Evolutionary conservation across 257 asterid species (phyloP).

Genomic region (Haberlea rhodopensis): DNA sequence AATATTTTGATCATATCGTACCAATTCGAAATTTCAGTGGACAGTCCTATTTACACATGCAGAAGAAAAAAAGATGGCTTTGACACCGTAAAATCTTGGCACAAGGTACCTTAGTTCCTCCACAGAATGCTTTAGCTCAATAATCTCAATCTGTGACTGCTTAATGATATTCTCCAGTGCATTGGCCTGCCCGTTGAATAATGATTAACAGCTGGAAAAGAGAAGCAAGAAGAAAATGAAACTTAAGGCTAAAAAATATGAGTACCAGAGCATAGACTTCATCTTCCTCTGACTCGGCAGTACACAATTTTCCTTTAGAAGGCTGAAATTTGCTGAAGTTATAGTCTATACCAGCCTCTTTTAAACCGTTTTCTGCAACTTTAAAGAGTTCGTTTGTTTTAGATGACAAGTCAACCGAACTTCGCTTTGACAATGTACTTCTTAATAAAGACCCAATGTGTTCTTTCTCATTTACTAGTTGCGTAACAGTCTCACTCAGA

Average conservation of each 20-base stretch:
- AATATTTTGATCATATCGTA: slow-evolving; percentile 18
- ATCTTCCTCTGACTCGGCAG: slow-evolving; percentile 58
- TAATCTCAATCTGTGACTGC: slow-evolving; percentile 95
- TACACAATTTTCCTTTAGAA: slow-evolving; percentile 42
- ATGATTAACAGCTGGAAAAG: slow-evolving; percentile 26
- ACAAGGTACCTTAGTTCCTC: slow-evolving; percentile 79
- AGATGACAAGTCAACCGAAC: slow-evolving; percentile 71
- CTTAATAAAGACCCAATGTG: slow-evolving; percentile 83
- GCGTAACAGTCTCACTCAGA: slow-evolving; percentile 63
- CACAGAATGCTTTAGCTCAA: slow-evolving; percentile 87
- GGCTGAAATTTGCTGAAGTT: slow-evolving; percentile 55
- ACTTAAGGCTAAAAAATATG: slow-evolving; percentile 14
- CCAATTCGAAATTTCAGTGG: neutral
- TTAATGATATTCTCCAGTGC: slow-evolving; percentile 87
- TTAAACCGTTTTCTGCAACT: slow-evolving; percentile 87
- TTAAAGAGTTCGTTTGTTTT: slow-evolving; percentile 80
- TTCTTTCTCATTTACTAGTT: slow-evolving; percentile 77
- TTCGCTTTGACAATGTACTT: slow-evolving; percentile 77
- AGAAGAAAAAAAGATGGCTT: neutral
- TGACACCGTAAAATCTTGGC: slow-evolving; percentile 12
- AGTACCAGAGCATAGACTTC: slow-evolving; percentile 92
- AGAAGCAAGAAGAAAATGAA: slow-evolving; percentile 9
- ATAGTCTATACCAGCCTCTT: slow-evolving; percentile 85
- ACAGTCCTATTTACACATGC: slow-evolving; percentile 6
- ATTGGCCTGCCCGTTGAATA: slow-evolving; percentile 60